Conservation (phyloP, 148 eudicot genomes). For the Rhododendron williamsianum region DNA sequence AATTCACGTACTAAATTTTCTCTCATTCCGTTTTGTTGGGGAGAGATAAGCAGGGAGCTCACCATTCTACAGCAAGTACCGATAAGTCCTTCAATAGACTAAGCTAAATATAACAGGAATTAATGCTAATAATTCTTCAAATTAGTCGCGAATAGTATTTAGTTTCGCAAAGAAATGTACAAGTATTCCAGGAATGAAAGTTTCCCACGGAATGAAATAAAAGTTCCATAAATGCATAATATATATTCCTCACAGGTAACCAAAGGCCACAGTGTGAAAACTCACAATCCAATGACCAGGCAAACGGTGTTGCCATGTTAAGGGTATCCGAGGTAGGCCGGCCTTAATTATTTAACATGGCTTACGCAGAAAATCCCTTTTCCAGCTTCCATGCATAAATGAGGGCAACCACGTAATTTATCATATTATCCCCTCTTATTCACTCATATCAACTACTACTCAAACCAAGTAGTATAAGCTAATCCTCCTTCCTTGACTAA, state of each 20-base stretch:
- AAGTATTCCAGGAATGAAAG: neutral
- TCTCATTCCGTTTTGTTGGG: neutral
- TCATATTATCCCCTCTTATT: no score
- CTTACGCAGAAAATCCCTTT: neutral
- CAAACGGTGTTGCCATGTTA: neutral
- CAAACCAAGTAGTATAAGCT: no score
- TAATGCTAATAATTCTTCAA: neutral
- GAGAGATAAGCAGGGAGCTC: neutral
- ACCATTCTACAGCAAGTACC: neutral
- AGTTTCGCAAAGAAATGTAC: neutral
- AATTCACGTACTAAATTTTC: neutral
- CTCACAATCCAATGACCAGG: conserved; percentile 9
- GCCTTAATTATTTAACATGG: neutral
- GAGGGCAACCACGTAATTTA: no score
- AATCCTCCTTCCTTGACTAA: no score
- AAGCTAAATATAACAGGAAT: neutral
- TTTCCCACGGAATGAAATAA: neutral
- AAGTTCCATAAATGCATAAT: neutral
- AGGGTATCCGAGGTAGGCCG: neutral
- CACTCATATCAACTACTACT: no score
- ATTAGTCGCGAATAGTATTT: neutral
- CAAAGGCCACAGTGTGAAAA: neutral
- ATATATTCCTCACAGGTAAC: neutral
- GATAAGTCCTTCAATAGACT: neutral
- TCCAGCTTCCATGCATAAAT: neutral